Base-by-base conservation (phyloP, 352 stramenopile species). In the Thalassiosira mediterranea region DNA sequence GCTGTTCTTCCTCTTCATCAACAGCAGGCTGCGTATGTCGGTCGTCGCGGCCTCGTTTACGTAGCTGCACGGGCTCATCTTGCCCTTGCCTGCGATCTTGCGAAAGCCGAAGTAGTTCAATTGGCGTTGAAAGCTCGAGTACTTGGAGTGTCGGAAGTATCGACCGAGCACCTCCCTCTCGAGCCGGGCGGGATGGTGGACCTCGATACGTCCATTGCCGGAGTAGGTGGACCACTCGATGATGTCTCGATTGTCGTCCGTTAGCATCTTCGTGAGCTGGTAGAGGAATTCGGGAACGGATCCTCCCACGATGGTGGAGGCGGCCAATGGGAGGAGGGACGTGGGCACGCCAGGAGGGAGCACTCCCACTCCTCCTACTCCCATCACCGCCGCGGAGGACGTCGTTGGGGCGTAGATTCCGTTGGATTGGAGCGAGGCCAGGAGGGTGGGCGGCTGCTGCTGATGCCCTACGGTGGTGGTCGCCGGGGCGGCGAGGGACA, bases 81-180 rank as follows among this genome's bases (percentile, higher is more conserved):
- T 93, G 1, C 88, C 88, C 52, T 93, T 93, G 5, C 88, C 88
- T 13, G 85, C 86, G 58, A 93, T 89, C 58, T 93, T 93, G 3
- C 86, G 60, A 54, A 93, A 93, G 1, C 88, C 88, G 67, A 93
- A 93, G 51, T 93, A 93, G 54, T 93, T 93, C 26, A 93, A 62
- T 65, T 93, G 88, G 10, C 82, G 68, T 56, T 93, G 86, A 66
- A 93, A 93, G 2, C 71, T 87, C 1, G 88, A 82, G 72, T 91
- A 93, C 54, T 92, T 92, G 13, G 84, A 91, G 66, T 93, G 88
- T 47, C 88, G 73, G 66, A 91, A 93, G 69, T 93, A 93, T 54
- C 85, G 82, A 26, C 85, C 68, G 3, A 93, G 60, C 23, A 93
- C 81, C 40, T 91, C 78, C 8, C 25, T 56, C 72, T 90, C 86